Conservation (phyloP, 2,329 filamentous ascomycete genomes). For the Fusarium sp. region DNA sequence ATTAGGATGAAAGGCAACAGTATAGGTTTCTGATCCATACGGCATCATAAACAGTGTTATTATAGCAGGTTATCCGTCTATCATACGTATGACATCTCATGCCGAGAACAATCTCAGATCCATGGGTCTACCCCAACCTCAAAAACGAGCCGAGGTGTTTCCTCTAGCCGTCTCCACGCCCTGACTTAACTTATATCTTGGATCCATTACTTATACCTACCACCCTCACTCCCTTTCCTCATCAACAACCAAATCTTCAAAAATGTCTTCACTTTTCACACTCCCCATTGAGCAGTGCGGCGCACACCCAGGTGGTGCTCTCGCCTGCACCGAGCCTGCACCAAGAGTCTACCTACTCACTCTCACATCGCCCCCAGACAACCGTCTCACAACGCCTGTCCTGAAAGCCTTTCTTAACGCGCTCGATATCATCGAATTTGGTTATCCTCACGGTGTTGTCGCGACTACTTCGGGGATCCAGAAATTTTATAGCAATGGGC, state of each 20-base stretch:
- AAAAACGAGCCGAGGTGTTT: constrained; percentile 38
- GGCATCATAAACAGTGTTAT: not conserved
- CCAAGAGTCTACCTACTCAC: constrained; percentile 77
- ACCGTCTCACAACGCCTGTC: constrained; percentile 76
- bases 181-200: constrained; percentile 4
- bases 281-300: constrained; percentile 65
- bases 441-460: constrained; percentile 75
- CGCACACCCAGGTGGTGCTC: constrained; percentile 63
- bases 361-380: constrained; percentile 77
- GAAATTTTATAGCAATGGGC: constrained; percentile 86
- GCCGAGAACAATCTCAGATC: constrained; percentile 14
- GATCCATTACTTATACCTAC: constrained; percentile 7
- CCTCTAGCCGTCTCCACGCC: constrained; percentile 12
- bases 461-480: constrained; percentile 78
- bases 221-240: not conserved
- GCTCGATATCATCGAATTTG: constrained; percentile 79
- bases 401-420: constrained; percentile 74
- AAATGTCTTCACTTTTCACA: constrained; percentile 49
- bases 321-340: constrained; percentile 71
- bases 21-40: not conserved
- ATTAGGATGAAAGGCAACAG: not conserved
- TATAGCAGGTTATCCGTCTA: not conserved
- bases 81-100: constrained; percentile 24
- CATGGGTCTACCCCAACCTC: constrained; percentile 8
- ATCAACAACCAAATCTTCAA: not conserved